A percentile compares a stretch with the other conserved stretches of the same genome.
phyloP scores from a whole-genome alignment of 2,329 filamentous ascomycete species.

The Geosmithia putterillii region DNA sequence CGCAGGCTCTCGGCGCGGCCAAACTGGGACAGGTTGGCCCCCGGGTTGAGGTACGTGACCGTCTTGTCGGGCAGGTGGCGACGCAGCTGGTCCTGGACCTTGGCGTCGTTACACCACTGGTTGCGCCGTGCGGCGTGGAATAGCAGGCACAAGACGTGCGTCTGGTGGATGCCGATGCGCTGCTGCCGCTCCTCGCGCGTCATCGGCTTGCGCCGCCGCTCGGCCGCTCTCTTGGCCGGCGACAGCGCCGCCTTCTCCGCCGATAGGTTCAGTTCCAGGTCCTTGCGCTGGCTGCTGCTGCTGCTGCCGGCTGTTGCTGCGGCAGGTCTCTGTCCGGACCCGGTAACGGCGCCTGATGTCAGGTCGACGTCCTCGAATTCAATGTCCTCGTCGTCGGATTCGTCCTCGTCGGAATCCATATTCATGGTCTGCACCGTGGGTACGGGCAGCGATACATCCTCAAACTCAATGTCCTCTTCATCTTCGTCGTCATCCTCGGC shows the following conservation, averaged over 20 bases:
- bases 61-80: slow-evolving; percentile 54
- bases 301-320: slow-evolving; percentile 9
- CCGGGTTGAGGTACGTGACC: slow-evolving; percentile 55
- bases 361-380: slow-evolving; percentile 38
- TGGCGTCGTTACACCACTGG: slow-evolving; percentile 71
- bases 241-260: slow-evolving; percentile 24
- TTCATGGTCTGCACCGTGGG: slow-evolving; percentile 39
- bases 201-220: slow-evolving; percentile 35
- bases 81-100: slow-evolving; percentile 54
- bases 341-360: too few relatives aligned
- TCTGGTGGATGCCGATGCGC: slow-evolving; percentile 71
- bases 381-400: slow-evolving; percentile 25
- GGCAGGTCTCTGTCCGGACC: too few relatives aligned
- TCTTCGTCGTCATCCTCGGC: slow-evolving; percentile 21
- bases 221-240: slow-evolving; percentile 14
- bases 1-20: slow-evolving; percentile 65
- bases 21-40: slow-evolving; percentile 57
- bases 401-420: slow-evolving; percentile 31
- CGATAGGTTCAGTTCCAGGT: slow-evolving; percentile 40
- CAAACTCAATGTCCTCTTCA: slow-evolving; percentile 32
- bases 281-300: slow-evolving; percentile 10
- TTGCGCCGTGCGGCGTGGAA: slow-evolving; percentile 70
- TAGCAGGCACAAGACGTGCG: slow-evolving; percentile 73
- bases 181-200: slow-evolving; percentile 38
- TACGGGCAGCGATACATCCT: slow-evolving; percentile 36